Evolutionary conservation across 176 grass and related monocot species (phyloP), one percentile per base, ranked within the genome.

Genomic region (Triticum urartu): DNA sequence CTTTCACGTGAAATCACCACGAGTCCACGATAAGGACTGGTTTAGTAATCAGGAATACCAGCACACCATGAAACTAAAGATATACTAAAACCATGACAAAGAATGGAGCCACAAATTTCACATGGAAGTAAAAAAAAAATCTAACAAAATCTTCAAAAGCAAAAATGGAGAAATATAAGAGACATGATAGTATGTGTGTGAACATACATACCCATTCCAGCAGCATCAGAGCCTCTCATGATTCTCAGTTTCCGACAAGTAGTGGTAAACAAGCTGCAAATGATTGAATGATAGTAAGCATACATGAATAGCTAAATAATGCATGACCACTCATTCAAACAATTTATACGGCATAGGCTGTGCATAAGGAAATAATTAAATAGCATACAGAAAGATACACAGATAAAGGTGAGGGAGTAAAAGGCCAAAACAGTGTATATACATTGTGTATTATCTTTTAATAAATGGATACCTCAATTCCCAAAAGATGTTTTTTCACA

Each of bases 171-270:
- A 65, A 2, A 0, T n/a, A 64, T 22, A 38, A 24, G 63, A 80
- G 63, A 80, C 78, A n/a, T 88, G 39, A 5, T 40, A 77, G 35
- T 8, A 15, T 48, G 22, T 0, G 5, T 76, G 15, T 48, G n/a
- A 36, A 77, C 82, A 65, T 92, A 78, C 85, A 65, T 92, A 94
- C 93, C 93, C 76, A 94, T 90, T 82, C 93, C 93, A 88, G 84
- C 90, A 83, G 93, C 93, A 21, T 92, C 93, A 52, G 93, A 89
- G 54, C 93, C 93, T 86, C 90, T 90, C 93, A 94, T 94, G 82
- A 94, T 94, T 43, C 88, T 90, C 76, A 94, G 64, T 66, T 89
- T 94, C 68, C 69, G 83, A 63, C 93, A 94, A 63, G 20, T 90
- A 65, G 83, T 87, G 36, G 90, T 88, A 65, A 94, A 94, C 79